Percentiles rank a stretch among this genome's conserved stretches.
Evolutionary conservation across 2,329 filamentous ascomycete genomes (phyloP).

Genomic region (Epicoccum nigrum): DNA sequence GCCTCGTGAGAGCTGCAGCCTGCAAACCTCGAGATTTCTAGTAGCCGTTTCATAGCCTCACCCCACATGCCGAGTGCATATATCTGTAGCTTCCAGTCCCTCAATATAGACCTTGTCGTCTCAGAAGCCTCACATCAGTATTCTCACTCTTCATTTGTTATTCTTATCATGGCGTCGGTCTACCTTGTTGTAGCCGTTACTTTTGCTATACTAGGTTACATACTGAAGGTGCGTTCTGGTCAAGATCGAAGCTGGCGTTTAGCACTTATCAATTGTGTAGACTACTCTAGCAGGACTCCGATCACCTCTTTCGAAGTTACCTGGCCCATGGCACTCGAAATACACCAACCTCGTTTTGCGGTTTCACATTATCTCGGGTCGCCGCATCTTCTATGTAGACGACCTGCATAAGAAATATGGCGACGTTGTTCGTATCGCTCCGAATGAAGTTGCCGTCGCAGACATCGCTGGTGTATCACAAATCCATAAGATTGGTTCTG

Average conservation of each 20-base stretch:
- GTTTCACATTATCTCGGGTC: slow-evolving; percentile 43
- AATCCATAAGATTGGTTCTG: slow-evolving; percentile 47
- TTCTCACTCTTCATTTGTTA: no score
- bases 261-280: neutral
- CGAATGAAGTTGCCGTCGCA: slow-evolving; percentile 30
- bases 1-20: no score
- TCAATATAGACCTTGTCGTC: neutral
- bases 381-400: slow-evolving; percentile 49
- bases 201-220: neutral
- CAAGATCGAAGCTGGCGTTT: neutral
- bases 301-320: slow-evolving; percentile 24
- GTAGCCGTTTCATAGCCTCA: neutral
- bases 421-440: slow-evolving; percentile 34
- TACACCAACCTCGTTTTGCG: slow-evolving; percentile 45
- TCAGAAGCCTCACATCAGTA: no score
- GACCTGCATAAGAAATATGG: slow-evolving; percentile 43
- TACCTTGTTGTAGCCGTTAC: neutral
- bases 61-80: slow-evolving; percentile 6
- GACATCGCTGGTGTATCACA: slow-evolving; percentile 29
- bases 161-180: neutral
- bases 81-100: neutral
- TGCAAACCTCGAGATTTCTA: no score
- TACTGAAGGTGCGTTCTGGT: neutral
- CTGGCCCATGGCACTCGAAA: slow-evolving; percentile 39
- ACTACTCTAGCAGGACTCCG: neutral